phyloP scores from a whole-genome alignment of 1,139 yeast genomes.

The Nakaseomyces bracarensis region DNA sequence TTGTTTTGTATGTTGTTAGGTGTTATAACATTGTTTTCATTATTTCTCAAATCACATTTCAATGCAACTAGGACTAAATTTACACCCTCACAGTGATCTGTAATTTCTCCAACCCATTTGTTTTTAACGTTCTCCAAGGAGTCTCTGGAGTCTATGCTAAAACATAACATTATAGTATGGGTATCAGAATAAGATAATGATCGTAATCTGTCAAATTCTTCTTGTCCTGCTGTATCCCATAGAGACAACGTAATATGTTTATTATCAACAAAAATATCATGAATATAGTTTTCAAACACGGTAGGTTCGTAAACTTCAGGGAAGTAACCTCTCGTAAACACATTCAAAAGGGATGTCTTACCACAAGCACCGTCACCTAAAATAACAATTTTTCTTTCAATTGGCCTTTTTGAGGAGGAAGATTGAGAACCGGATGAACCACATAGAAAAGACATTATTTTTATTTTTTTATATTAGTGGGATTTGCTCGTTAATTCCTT shows the following conservation, averaged over 20 bases:
- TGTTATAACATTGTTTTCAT: constrained; percentile 29
- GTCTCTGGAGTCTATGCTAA: constrained; percentile 88
- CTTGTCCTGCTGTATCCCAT: constrained; percentile 99
- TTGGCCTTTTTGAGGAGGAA: constrained; percentile 31
- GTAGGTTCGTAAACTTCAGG: constrained; percentile 99
- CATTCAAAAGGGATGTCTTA: constrained; percentile 84
- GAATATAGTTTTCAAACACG: constrained; percentile 94
- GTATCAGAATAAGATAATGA: constrained; percentile 90
- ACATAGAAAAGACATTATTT: constrained; percentile 25
- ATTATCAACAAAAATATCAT: constrained; percentile 92
- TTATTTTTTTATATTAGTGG: constrained; percentile 3
- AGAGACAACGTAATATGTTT: constrained; percentile 85
- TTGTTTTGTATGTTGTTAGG: constrained; percentile 24
- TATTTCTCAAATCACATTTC: constrained; percentile 81
- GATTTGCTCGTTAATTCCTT: too few relatives aligned
- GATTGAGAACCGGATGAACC: constrained; percentile 20
- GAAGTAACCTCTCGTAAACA: constrained; percentile 93
- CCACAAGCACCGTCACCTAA: constrained; percentile 98
- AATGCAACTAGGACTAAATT: constrained; percentile 87
- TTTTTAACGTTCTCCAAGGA: constrained; percentile 89
- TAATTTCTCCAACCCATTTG: constrained; percentile 95
- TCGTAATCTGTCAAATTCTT: constrained; percentile 88
- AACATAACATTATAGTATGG: constrained; percentile 93
- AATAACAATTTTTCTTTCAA: constrained; percentile 88
- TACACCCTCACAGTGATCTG: constrained; percentile 95